Evolutionary conservation across 2,329 filamentous ascomycete genomes (phyloP).

Genomic region (Fusarium nematophilum): DNA sequence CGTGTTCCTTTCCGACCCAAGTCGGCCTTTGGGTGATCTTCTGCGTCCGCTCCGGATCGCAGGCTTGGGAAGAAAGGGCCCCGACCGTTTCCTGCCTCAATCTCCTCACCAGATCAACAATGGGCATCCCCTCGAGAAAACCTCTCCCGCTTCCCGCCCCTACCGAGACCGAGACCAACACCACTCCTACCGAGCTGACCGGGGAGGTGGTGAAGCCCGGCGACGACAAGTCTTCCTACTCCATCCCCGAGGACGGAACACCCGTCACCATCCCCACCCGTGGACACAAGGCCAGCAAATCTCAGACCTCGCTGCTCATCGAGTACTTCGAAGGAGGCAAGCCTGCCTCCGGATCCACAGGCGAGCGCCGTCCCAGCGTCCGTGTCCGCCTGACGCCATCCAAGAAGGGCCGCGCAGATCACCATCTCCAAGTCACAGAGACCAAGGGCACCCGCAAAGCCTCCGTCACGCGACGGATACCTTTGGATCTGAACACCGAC

Average conservation of each 20-base stretch:
- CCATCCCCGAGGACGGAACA: constrained; percentile 86
- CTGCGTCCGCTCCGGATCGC: constrained; percentile 34
- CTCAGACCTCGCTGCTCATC: constrained; percentile 91
- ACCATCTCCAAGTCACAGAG: constrained; percentile 89
- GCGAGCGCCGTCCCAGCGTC: constrained; percentile 83
- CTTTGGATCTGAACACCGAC: constrained; percentile 57
- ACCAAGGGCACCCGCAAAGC: constrained; percentile 78
- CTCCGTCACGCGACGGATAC: constrained; percentile 65
- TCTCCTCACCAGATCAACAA: constrained; percentile 52
- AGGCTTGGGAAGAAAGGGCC: constrained; percentile 37
- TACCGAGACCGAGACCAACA: constrained; percentile 76
- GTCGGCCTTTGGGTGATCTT: constrained; percentile 25
- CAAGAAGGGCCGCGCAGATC: constrained; percentile 70
- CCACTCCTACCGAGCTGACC: constrained; percentile 69
- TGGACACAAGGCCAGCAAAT: constrained; percentile 69
- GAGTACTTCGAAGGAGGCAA: constrained; percentile 93
- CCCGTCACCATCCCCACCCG: constrained; percentile 91
- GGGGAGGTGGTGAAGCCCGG: constrained; percentile 76
- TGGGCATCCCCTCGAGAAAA: constrained; percentile 67
- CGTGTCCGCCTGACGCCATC: constrained; percentile 83
- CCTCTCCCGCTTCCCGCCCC: constrained; percentile 79
- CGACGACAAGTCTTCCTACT: constrained; percentile 79
- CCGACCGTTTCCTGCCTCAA: constrained; percentile 28
- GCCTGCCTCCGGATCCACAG: constrained; percentile 60
- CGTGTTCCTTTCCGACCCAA: constrained; percentile 28